phyloP scores from a whole-genome alignment of 2,329 filamentous ascomycete genomes.

The Zopfia rhizophila region DNA sequence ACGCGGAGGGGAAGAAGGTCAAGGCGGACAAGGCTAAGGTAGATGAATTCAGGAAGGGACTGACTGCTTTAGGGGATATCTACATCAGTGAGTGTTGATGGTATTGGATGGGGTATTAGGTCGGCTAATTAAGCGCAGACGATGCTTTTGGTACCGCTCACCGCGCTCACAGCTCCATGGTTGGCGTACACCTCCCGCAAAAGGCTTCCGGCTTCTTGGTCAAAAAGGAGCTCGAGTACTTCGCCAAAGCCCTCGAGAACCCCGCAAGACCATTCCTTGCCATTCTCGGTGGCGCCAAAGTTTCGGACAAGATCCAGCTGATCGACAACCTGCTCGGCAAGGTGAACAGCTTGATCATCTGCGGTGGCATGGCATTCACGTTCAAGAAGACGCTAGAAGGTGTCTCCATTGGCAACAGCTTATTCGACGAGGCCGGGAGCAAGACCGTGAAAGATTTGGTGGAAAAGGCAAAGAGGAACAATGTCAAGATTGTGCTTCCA shows the following conservation, averaged over 20 bases:
- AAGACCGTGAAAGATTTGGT: constrained; percentile 90
- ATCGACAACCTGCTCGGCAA: constrained; percentile 99
- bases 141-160: constrained; percentile 99
- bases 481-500: constrained; percentile 93
- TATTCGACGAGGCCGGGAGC: constrained; percentile 93
- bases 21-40: constrained; percentile 97
- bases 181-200: constrained; percentile 93
- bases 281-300: constrained; percentile 97
- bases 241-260: constrained; percentile 93
- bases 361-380: constrained; percentile 98
- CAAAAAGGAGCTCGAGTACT: constrained; percentile 99
- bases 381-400: constrained; percentile 99
- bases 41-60: constrained; percentile 90
- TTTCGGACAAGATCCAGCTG: constrained; percentile 99
- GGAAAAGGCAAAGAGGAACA: constrained; percentile 96
- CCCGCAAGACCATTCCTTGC: constrained; percentile 97
- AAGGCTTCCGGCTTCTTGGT: constrained; percentile 98
- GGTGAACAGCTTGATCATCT: constrained; percentile 96
- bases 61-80: constrained; percentile 94
- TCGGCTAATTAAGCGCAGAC: constrained; percentile 65
- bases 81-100: constrained; percentile 80
- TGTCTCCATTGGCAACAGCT: constrained; percentile 86
- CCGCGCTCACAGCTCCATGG: constrained; percentile 99
- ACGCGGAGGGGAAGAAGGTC: constrained; percentile 93
- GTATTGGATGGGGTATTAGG: neutral